Evolutionary conservation across 805 yeast genomes (phyloP).

Genomic region (Priceomyces castillae): DNA sequence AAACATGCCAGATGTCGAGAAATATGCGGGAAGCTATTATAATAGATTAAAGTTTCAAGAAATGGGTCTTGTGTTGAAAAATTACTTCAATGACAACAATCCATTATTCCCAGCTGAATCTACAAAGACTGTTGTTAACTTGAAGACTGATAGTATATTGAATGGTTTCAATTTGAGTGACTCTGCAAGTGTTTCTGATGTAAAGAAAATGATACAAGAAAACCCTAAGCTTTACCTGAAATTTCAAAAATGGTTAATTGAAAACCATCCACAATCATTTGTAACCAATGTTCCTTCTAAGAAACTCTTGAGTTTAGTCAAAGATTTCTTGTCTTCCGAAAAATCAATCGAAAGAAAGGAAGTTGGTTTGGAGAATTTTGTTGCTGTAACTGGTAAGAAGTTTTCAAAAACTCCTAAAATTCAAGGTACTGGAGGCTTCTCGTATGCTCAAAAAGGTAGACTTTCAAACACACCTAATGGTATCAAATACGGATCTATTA

Average conservation of each 20-base stretch:
- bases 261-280: slow-evolving; percentile 43
- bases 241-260: slow-evolving; percentile 54
- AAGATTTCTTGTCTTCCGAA: slow-evolving; percentile 28
- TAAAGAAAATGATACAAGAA: slow-evolving; percentile 32
- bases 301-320: slow-evolving; percentile 29
- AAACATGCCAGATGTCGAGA: slow-evolving; percentile 69
- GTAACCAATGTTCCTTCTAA: slow-evolving; percentile 20
- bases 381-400: slow-evolving; percentile 10
- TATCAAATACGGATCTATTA: slow-evolving; percentile 48
- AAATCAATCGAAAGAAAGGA: slow-evolving; percentile 20
- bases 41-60: slow-evolving; percentile 68
- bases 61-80: slow-evolving; percentile 50
- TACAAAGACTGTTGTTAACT: slow-evolving; percentile 18
- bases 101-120: slow-evolving; percentile 41
- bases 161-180: slow-evolving; percentile 31
- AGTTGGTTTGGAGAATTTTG: slow-evolving; percentile 21
- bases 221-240: slow-evolving; percentile 49
- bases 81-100: slow-evolving; percentile 28
- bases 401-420: slow-evolving; percentile 21
- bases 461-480: slow-evolving; percentile 72
- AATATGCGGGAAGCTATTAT: slow-evolving; percentile 56
- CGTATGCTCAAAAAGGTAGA: slow-evolving; percentile 68
- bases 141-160: slow-evolving; percentile 25
- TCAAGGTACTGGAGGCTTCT: slow-evolving; percentile 75
- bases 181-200: slow-evolving; percentile 25